Evolutionary conservation across 345 rosid genomes (phyloP).

Genomic region (Chamaenerion angustifolium): DNA sequence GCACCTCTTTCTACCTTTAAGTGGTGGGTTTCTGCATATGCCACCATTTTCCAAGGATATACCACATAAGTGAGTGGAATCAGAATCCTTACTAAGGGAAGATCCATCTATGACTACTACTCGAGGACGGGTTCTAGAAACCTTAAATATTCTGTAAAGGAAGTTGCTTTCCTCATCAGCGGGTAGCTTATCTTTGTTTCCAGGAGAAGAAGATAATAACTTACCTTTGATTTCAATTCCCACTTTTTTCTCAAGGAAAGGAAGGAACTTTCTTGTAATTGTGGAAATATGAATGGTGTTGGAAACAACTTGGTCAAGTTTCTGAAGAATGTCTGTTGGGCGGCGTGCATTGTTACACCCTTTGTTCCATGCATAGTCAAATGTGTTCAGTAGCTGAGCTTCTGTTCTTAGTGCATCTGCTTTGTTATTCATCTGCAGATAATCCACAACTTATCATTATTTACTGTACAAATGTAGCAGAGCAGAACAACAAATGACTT

Average conservation of each 20-base stretch:
- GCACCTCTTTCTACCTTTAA: constrained; percentile 12
- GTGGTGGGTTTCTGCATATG: constrained; percentile 9
- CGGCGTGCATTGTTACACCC: constrained; percentile 58
- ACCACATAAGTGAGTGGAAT: constrained; percentile 11
- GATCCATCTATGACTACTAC: constrained; percentile 18
- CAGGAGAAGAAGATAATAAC: constrained; percentile 12
- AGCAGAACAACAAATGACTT: too few species aligned
- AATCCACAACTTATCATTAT: constrained; percentile 1
- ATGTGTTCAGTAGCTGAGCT: constrained; percentile 36
- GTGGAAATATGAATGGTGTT: constrained; percentile 15
- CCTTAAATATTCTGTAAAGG: constrained; percentile 27
- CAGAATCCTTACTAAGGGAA: constrained; percentile 3
- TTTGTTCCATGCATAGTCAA: constrained; percentile 95
- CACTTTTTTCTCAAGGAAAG: constrained; percentile 27
- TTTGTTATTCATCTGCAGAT: constrained; percentile 46
- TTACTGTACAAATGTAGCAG: neutral
- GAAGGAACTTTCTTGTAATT: constrained; percentile 20
- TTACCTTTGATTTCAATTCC: constrained; percentile 51
- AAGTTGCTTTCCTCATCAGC: constrained; percentile 23
- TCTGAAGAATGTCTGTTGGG: constrained; percentile 37
- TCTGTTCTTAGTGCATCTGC: constrained; percentile 48
- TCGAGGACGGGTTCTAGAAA: constrained; percentile 40
- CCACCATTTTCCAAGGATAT: constrained; percentile 6
- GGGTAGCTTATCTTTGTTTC: constrained; percentile 9
- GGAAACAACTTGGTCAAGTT: constrained; percentile 31